Conservation (phyloP, 306 rosid genomes). For the Gleditsia sinensis region DNA sequence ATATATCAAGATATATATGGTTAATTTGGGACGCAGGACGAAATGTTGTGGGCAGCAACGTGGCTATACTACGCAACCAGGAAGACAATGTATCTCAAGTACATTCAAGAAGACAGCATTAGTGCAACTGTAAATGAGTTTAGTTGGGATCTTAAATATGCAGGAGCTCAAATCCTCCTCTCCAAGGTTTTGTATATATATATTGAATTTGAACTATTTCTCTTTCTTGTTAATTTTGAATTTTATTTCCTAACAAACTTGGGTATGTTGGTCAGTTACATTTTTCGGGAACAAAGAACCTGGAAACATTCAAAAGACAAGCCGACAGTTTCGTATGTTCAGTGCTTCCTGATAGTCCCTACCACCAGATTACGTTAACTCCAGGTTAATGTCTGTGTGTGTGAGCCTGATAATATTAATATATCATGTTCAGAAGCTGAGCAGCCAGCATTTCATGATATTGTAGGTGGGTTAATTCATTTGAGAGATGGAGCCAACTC, state of each 20-base stretch:
- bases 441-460: too few relatives aligned
- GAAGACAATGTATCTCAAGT: constrained; percentile 51
- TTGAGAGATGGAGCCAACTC: constrained; percentile 89
- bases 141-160: constrained; percentile 97
- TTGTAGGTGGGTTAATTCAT: constrained; percentile 69
- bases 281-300: constrained; percentile 53
- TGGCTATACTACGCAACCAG: constrained; percentile 76
- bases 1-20: too few relatives aligned
- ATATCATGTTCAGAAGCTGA: background rate
- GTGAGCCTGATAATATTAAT: too few relatives aligned
- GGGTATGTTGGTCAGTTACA: constrained; percentile 52
- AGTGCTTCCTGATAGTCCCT: constrained; percentile 82
- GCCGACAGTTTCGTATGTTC: constrained; percentile 83
- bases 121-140: constrained; percentile 74
- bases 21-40: constrained; percentile 61
- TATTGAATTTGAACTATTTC: background rate
- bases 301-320: constrained; percentile 56
- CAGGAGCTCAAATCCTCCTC: constrained; percentile 84
- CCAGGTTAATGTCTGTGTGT: constrained; percentile 58
- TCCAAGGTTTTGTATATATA: constrained; percentile 45
- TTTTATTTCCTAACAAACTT: too few relatives aligned
- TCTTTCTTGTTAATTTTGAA: too few relatives aligned
- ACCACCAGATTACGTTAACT: constrained; percentile 54
- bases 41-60: constrained; percentile 90
- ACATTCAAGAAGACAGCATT: constrained; percentile 61